phyloP scores from a whole-genome alignment of 2,329 filamentous ascomycete genomes.

The Paraphoma sp. region DNA sequence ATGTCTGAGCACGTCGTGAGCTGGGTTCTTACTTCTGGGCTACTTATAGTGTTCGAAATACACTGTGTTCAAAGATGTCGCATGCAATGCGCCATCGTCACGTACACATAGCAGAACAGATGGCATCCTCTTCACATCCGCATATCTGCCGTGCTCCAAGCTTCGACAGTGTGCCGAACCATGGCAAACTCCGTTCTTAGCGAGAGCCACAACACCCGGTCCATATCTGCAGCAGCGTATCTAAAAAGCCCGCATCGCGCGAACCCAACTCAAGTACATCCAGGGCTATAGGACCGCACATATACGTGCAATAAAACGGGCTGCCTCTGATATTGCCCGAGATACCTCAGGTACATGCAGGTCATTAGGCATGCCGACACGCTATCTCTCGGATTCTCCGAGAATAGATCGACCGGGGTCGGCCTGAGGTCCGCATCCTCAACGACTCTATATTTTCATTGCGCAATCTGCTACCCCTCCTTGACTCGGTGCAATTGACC shows the following conservation, averaged over 20 bases:
- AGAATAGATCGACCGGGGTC: slow-evolving; percentile 23
- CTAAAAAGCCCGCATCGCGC: background rate
- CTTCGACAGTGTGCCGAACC: background rate
- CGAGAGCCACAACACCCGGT: background rate
- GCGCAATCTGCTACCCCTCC: slow-evolving; percentile 14
- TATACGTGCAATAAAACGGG: background rate
- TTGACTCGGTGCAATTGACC: slow-evolving; percentile 23
- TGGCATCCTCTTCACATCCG: background rate
- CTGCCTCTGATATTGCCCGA: slow-evolving; percentile 21
- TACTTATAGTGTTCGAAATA: too few species aligned
- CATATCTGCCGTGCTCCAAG: too few species aligned
- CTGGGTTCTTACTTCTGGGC: too few species aligned
- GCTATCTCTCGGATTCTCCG: slow-evolving; percentile 18
- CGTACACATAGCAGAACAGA: background rate
- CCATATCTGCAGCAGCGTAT: background rate
- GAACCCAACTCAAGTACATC: background rate
- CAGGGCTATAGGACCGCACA: background rate
- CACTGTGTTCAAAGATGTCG: too few species aligned
- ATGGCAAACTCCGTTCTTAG: background rate
- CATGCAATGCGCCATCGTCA: background rate
- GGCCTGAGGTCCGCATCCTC: slow-evolving; percentile 3
- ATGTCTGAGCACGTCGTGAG: too few species aligned
- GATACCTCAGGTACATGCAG: slow-evolving; percentile 7
- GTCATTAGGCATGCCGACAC: slow-evolving; percentile 6
- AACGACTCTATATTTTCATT: slow-evolving; percentile 12